These are phyloP conservation scores for Raddia distichophylla DNA, from an alignment of 176 grass and related monocot species.

Conservation along the genomic window DNA sequence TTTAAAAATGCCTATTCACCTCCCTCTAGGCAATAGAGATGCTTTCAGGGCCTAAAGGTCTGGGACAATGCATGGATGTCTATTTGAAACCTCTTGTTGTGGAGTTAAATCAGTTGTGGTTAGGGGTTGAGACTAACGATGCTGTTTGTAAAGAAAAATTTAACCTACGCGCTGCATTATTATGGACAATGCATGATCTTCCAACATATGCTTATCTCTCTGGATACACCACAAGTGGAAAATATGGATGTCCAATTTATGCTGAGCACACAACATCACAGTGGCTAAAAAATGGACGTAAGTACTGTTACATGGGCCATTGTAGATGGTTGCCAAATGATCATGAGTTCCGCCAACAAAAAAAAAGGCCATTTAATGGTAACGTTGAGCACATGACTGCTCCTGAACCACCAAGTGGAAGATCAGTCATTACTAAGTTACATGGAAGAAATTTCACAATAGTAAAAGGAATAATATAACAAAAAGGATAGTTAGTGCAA, in stretches of 20 bases:
- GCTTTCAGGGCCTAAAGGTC: too few relatives aligned
- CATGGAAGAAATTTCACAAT: neutral
- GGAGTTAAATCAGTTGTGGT: too few relatives aligned
- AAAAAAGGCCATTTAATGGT: neutral
- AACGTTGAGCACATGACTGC: neutral
- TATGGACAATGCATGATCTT: neutral
- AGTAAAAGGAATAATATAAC: neutral
- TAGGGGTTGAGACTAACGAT: constrained; percentile 6
- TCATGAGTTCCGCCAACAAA: neutral
- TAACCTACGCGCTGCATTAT: neutral
- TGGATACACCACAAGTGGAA: neutral
- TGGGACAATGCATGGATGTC: too few relatives aligned
- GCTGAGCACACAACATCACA: neutral
- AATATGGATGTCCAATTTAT: neutral
- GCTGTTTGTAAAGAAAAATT: neutral
- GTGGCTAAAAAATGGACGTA: neutral
- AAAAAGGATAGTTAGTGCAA: neutral
- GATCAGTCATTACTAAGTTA: neutral
- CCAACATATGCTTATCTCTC: neutral
- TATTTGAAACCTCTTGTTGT: too few relatives aligned
- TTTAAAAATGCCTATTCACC: too few relatives aligned
- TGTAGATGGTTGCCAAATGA: neutral
- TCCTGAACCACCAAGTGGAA: neutral
- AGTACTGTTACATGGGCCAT: neutral
- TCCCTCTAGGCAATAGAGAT: too few relatives aligned